phyloP scores from a whole-genome alignment of 306 rosid species.

The Dryas alaskensis region DNA sequence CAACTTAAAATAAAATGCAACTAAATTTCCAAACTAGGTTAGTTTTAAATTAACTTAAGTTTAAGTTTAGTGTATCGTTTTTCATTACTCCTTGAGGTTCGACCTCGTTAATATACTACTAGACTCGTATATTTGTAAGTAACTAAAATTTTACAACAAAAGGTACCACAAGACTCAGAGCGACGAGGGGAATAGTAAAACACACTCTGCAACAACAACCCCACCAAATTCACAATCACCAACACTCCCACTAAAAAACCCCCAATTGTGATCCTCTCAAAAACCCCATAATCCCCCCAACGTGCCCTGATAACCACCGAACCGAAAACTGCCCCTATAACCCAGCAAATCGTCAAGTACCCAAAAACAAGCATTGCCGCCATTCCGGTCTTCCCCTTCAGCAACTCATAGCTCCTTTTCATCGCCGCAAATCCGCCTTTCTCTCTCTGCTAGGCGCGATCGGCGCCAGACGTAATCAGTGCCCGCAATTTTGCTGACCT shows the following conservation, averaged over 20 bases:
- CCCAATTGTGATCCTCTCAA: constrained; percentile 66
- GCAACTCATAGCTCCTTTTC: constrained; percentile 78
- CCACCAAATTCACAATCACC: constrained; percentile 83
- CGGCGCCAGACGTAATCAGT: no score
- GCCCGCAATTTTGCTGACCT: no score
- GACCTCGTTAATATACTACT: no score
- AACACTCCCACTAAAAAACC: constrained; percentile 82
- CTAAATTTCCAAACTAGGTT: no score
- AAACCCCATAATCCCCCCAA: constrained; percentile 53
- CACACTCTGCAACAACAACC: constrained; percentile 85
- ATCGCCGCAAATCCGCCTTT: constrained; percentile 57
- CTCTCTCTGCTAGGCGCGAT: no score
- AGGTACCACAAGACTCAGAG: no score
- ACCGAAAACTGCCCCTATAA: constrained; percentile 54
- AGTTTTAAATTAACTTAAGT: no score
- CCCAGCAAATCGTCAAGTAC: constrained; percentile 51
- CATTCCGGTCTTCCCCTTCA: constrained; percentile 60
- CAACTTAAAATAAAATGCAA: no score
- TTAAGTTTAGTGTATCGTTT: no score
- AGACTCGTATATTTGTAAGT: no score
- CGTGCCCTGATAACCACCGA: constrained; percentile 61
- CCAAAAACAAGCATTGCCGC: constrained; percentile 53
- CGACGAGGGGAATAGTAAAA: constrained; percentile 47
- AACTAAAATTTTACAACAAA: no score
- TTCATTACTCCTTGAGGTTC: no score